Evolutionary conservation across 352 stramenopile genomes (phyloP), one percentile per base, ranked within the genome.

Genomic region (Aphanomyces cochlioides): DNA sequence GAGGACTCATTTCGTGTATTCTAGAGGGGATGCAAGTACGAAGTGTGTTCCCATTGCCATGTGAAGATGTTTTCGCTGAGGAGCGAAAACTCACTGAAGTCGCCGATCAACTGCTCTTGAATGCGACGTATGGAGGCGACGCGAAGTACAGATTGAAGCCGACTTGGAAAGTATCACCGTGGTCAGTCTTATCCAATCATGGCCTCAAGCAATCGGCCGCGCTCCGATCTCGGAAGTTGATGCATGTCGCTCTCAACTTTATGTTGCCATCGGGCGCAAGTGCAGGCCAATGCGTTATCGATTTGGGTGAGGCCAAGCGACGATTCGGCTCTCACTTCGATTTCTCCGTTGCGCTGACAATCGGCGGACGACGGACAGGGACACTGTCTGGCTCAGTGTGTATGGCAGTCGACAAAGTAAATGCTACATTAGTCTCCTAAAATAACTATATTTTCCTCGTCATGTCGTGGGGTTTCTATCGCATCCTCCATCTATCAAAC

Each of bases 51-150:
- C 87, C 84, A 1, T 69, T 94, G 17, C 87, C 87, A n/a, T 90
- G 81, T 54, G 87, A 94, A 77, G 87, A 94, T 73, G 79, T 89
- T 4, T 87, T 93, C 38, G 78, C 85, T 0, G 77, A 85, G 10
- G 82, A 93, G 63, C 81, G 85, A 56, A 92, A 93, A 69, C 69
- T 93, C n/a, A 79, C 89, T 50, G 82, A 92, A 72, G 80, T 93
- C 6, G 85, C 85, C 0, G 83, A 90, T 17, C 77, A 87, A 37
- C 76, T 93, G 28, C 17, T 61, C 17, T 61, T 61, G 12, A 7
- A 39, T 7, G n/a, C 54, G 17, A 61, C 28, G n/a, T 3, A 58
- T 13, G n/a, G 37, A 8, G n/a, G 54, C 54, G 43, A n/a, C 43
- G 17, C 43, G 17, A 50, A 50, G 7, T 15, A 37, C 15, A 37